Evolutionary conservation across 1,139 yeast genomes (phyloP).

Genomic region (Pichia sp.): DNA sequence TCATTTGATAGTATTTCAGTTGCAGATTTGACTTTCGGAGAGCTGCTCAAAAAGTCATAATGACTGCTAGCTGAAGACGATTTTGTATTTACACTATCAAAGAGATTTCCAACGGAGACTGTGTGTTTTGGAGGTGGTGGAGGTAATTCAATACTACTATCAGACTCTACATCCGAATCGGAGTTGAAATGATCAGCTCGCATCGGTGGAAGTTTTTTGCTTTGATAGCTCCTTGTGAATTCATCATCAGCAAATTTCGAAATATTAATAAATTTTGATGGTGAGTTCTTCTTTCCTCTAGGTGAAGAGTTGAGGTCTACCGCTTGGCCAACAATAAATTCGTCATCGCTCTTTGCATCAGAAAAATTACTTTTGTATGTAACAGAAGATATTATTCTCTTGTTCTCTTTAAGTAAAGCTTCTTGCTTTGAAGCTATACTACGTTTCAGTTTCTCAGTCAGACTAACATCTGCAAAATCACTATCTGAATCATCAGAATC

Average conservation of each 20-base stretch:
- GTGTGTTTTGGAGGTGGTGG: conserved; percentile 26
- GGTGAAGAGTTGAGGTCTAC: conserved; percentile 19
- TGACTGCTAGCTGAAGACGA: not conserved
- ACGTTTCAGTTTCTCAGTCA: conserved; percentile 6
- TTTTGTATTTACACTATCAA: conserved; percentile 6
- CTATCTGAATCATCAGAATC: conserved; percentile 15
- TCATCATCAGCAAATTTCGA: not conserved
- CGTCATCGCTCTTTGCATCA: conserved; percentile 11
- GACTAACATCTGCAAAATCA: not conserved
- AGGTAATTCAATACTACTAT: conserved; percentile 12
- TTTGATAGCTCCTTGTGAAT: conserved; percentile 14
- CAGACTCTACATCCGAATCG: not conserved
- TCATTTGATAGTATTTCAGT: not conserved
- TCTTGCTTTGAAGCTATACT: conserved; percentile 14
- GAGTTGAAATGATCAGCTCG: not conserved
- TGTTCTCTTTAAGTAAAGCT: conserved; percentile 3
- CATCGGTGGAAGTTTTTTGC: conserved; percentile 16
- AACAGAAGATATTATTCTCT: conserved; percentile 4
- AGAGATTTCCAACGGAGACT: conserved; percentile 14
- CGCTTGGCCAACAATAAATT: conserved; percentile 19
- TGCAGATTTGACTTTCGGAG: not conserved
- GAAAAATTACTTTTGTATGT: not conserved
- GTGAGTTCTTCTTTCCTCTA: not conserved
- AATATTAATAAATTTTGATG: not conserved
- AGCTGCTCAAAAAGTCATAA: not conserved